Conservation (phyloP, 2,329 filamentous ascomycete species). For the Blastomyces parvus region DNA sequence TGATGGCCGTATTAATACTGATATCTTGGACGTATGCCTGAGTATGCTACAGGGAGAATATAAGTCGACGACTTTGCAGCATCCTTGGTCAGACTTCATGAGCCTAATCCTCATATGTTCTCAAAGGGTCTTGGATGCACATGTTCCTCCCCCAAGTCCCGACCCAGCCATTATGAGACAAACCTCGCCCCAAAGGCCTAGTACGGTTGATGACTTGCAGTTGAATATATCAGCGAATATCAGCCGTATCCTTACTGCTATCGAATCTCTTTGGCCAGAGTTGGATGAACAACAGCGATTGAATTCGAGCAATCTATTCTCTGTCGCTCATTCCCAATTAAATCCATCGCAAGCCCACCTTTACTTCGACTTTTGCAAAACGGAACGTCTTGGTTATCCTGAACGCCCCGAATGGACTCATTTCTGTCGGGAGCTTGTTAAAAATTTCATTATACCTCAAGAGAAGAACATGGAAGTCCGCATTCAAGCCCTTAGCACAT, state of each 20-base stretch:
- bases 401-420: conserved; percentile 27
- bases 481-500: conserved; percentile 30
- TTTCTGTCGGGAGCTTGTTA: conserved; percentile 27
- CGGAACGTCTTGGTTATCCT: conserved; percentile 28
- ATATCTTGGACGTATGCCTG: conserved; percentile 33
- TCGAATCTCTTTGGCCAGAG: conserved; percentile 32
- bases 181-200: conserved; percentile 21
- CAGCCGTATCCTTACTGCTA: conserved; percentile 28
- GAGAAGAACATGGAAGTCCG: conserved; percentile 33
- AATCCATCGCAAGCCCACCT: conserved; percentile 33
- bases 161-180: conserved; percentile 20
- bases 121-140: conserved; percentile 25
- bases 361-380: conserved; percentile 27
- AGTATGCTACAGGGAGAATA: conserved; percentile 34
- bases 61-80: conserved; percentile 22
- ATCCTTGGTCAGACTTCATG: conserved; percentile 24
- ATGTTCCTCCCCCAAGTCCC: conserved; percentile 17
- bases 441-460: conserved; percentile 30
- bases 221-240: conserved; percentile 32
- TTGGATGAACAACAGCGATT: conserved; percentile 29
- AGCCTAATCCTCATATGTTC: conserved; percentile 30
- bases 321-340: conserved; percentile 28
- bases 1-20: conserved; percentile 32
- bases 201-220: conserved; percentile 26
- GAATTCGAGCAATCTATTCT: conserved; percentile 29